Evolutionary conservation across 176 grass and related monocot species (phyloP), one percentile per base, ranked within the genome.

Genomic region (Chloris gayana): DNA sequence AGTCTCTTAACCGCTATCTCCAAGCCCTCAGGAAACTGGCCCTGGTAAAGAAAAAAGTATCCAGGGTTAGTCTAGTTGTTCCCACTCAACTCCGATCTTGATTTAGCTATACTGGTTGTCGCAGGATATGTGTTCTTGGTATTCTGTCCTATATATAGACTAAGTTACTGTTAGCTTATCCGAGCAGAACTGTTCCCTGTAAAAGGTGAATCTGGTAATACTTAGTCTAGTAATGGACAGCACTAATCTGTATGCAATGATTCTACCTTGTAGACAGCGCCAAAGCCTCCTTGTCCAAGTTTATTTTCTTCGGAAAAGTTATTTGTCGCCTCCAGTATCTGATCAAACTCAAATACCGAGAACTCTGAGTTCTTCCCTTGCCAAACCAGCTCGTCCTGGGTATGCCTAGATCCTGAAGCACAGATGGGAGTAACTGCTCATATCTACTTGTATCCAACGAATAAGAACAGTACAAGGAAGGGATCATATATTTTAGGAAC

Each of bases 1-100:
- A 83, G 80, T n/a, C 80, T 83, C 33, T 83, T 83, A 14, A 74
- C 61, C 30, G 80, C 80, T 32, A 74, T 11, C 4, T 74, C 27
- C 32, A 66, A 17, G 14, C 60, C 80, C 0, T 74, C 46, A 41
- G 59, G 10, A 30, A 83, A 41, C 17, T 41, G 60, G 2, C 80
- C 80, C 70, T 83, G 60, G 41, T 12, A 50, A 50, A 50, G 3
- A 5, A 18, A 50, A 49, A 49, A 49, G 4, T 49, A 49, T 49
- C 46, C 41, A 44, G 41, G 18, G 47, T 50, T 50, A 18, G 14
- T 3, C 47, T 15, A 18, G 47, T 1, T 50, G 14, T 50, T 18
- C 47, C 14, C 47, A 50, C 14, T 50, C 15, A 18, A 50, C 13
- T 2, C 35, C 3, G 35, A 37, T 37, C 35, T 0, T 37, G 35